These are phyloP conservation scores for Nemania sp. DNA, from an alignment of 2,329 filamentous ascomycete species.

Conservation along the genomic window DNA sequence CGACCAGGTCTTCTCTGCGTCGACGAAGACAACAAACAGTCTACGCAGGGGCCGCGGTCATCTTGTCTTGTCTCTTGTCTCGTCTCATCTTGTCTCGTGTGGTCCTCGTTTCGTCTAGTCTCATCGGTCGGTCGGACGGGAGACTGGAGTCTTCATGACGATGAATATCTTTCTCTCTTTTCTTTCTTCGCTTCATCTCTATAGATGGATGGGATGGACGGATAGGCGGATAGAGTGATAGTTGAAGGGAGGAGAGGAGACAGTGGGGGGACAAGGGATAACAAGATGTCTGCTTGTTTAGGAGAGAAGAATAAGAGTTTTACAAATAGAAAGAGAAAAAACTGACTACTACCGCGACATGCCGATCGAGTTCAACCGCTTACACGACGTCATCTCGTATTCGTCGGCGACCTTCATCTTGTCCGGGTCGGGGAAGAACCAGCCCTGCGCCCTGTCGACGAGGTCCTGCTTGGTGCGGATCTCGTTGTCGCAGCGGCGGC, in stretches of 20 bases:
- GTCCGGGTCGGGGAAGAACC: conserved; percentile 80
- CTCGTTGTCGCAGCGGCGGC: conserved; percentile 76
- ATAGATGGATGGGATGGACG: neutral
- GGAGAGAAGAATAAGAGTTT: neutral
- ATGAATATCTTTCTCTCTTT: conserved; percentile 1
- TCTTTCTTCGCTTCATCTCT: too few species aligned
- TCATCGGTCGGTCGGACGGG: neutral
- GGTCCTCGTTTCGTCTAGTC: neutral
- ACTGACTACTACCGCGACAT: conserved; percentile 35
- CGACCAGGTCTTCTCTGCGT: neutral
- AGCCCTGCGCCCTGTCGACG: conserved; percentile 80
- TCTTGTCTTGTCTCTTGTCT: too few species aligned
- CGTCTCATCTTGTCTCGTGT: too few species aligned
- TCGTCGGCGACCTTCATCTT: conserved; percentile 73
- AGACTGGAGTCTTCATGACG: neutral
- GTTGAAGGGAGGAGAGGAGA: neutral
- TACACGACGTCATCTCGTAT: conserved; percentile 58
- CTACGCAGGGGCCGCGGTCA: too few species aligned
- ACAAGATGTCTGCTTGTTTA: neutral
- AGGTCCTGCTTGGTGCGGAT: conserved; percentile 66
- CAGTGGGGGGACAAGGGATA: neutral
- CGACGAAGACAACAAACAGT: neutral
- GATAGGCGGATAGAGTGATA: neutral
- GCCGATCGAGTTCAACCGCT: conserved; percentile 53
- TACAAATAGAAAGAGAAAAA: neutral